A percentile compares a stretch with the other conserved stretches of the same genome.
Conservation (phyloP, 305 asterid species). For the Lippia alba region DNA sequence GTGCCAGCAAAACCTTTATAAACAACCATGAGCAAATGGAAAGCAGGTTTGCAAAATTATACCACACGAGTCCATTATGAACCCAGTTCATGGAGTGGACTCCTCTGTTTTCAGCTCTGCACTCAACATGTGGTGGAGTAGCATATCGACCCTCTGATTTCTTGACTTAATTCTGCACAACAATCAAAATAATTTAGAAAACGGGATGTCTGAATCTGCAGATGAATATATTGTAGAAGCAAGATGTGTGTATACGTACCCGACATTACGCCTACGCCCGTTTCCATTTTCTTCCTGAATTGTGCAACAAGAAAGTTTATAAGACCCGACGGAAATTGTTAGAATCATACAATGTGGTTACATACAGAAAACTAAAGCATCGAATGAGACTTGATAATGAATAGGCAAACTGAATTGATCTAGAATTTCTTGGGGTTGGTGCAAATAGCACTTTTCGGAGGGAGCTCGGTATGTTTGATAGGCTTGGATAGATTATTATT, state of each 20-base stretch:
- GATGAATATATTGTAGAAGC: conserved; percentile 10
- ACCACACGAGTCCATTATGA: neutral
- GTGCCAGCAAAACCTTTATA: conserved; percentile 16
- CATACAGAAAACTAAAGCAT: neutral
- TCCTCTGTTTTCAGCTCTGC: conserved; percentile 66
- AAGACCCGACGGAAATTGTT: neutral
- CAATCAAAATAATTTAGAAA: conserved; percentile 6
- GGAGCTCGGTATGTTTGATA: too few species aligned
- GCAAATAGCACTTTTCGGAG: too few species aligned
- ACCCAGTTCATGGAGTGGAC: conserved; percentile 46
- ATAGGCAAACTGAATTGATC: neutral
- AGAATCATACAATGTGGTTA: neutral
- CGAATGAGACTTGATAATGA: neutral
- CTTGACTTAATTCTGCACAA: conserved; percentile 73
- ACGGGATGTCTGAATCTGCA: neutral
- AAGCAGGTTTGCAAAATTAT: neutral
- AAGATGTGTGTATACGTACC: conserved; percentile 52
- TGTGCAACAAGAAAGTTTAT: conserved; percentile 18
- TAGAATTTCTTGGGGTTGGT: neutral
- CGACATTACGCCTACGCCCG: conserved; percentile 56
- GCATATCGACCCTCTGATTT: conserved; percentile 82
- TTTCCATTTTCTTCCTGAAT: conserved; percentile 59
- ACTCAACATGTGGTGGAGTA: conserved; percentile 97
- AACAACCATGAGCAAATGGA: neutral
- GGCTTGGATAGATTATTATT: too few species aligned